These are phyloP conservation scores for Lophium mytilinum DNA, from an alignment of 495 filamentous ascomycete species.

Conservation along the genomic window DNA sequence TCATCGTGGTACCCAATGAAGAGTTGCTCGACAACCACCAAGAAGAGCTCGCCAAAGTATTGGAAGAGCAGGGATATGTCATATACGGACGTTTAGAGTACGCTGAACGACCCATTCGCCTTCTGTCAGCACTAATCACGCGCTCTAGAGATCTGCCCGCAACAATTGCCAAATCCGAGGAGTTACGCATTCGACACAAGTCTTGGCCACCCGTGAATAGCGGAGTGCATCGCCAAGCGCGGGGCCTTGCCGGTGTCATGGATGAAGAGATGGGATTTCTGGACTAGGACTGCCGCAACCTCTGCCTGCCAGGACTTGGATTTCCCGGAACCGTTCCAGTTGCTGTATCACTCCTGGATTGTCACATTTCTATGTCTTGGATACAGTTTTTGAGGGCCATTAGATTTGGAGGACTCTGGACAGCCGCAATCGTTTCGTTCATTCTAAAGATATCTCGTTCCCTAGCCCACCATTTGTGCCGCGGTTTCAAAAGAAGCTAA, in stretches of 20 bases:
- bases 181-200: slow-evolving; percentile 33
- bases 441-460: too few relatives aligned
- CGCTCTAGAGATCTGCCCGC: slow-evolving; percentile 38
- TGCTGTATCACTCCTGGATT: too few relatives aligned
- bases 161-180: slow-evolving; percentile 40
- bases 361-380: too few relatives aligned
- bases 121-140: too few relatives aligned
- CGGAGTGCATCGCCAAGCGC: slow-evolving; percentile 32
- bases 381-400: too few relatives aligned
- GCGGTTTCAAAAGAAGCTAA: too few relatives aligned
- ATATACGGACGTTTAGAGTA: slow-evolving; percentile 60
- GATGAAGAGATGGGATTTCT: slow-evolving; percentile 52
- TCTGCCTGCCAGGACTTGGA: too few relatives aligned
- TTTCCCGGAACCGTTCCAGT: too few relatives aligned
- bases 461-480: too few relatives aligned
- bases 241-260: slow-evolving; percentile 43
- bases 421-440: too few relatives aligned
- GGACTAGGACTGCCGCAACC: slow-evolving; percentile 31
- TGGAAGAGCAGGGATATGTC: slow-evolving; percentile 61
- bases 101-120: slow-evolving; percentile 8
- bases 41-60: slow-evolving; percentile 67
- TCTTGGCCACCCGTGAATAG: slow-evolving; percentile 44
- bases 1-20: slow-evolving; percentile 83
- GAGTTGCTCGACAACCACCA: slow-evolving; percentile 86
- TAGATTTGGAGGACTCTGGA: too few relatives aligned